These are phyloP conservation scores for Bipolaris cookei DNA, from an alignment of 2,329 filamentous ascomycete species.

Conservation along the genomic window DNA sequence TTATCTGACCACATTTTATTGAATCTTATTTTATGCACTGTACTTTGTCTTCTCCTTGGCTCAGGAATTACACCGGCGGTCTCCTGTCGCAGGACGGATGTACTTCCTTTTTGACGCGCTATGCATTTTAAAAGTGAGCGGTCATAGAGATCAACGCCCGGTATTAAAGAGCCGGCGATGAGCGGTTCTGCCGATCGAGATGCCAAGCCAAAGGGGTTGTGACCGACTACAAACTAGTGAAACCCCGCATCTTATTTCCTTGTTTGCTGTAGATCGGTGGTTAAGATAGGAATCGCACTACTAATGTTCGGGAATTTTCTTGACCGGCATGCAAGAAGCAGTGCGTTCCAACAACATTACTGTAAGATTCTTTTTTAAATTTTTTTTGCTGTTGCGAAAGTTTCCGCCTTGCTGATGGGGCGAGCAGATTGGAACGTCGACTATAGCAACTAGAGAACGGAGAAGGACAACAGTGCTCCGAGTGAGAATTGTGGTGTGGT, in stretches of 20 bases:
- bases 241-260: conserved; percentile 1
- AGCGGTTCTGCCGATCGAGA: conserved; percentile 1
- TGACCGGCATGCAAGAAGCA: background rate
- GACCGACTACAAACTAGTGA: conserved; percentile 2
- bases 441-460: background rate
- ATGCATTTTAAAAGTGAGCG: background rate
- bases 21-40: background rate
- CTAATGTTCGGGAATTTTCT: background rate
- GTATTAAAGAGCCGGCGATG: background rate
- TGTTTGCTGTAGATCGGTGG: background rate
- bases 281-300: background rate
- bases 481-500: background rate
- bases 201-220: background rate
- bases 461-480: background rate
- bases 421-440: background rate
- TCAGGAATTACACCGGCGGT: background rate
- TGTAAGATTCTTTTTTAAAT: background rate
- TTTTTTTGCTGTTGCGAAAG: background rate
- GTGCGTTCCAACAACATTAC: background rate
- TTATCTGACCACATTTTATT: background rate
- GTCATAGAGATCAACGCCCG: background rate
- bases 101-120: background rate
- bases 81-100: background rate
- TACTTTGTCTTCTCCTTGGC: background rate
- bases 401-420: background rate